Percentiles rank a stretch among this genome's conserved stretches.
Conservation (phyloP, 2,329 filamentous ascomycete species). For the Stachybotrys chlorohalonatus region DNA sequence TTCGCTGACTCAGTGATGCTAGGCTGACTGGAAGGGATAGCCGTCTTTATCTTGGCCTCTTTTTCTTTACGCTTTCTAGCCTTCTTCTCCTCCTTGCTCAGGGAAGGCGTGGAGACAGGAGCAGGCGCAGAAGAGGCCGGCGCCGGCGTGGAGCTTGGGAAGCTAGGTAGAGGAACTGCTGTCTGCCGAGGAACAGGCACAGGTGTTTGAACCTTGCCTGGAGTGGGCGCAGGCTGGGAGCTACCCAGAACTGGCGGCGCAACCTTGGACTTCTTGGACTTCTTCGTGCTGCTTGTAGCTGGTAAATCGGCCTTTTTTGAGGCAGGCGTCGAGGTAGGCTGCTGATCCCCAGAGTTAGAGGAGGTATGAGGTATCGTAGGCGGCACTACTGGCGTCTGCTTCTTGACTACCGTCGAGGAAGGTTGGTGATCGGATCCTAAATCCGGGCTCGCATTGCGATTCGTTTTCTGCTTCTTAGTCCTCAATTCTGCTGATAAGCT, state of each 20-base stretch:
- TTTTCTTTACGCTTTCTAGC: slow-evolving; percentile 20
- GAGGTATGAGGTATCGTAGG: slow-evolving; percentile 18
- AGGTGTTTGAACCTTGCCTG: slow-evolving; percentile 16
- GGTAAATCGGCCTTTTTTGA: slow-evolving; percentile 5
- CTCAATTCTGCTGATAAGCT: slow-evolving; percentile 27
- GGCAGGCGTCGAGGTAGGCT: slow-evolving; percentile 7
- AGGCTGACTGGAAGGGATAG: slow-evolving; percentile 5
- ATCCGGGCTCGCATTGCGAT: slow-evolving; percentile 21
- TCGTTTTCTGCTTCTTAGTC: slow-evolving; percentile 30
- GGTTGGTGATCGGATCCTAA: slow-evolving; percentile 17
- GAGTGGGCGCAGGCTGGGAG: slow-evolving; percentile 6
- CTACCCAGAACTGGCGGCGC: slow-evolving; percentile 8
- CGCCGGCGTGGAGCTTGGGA: slow-evolving; percentile 20
- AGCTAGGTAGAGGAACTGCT: slow-evolving; percentile 22
- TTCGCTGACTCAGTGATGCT: slow-evolving; percentile 11
- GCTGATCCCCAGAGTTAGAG: slow-evolving; percentile 7
- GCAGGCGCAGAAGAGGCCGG: slow-evolving; percentile 12
- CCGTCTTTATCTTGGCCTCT: slow-evolving; percentile 9
- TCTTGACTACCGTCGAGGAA: slow-evolving; percentile 15
- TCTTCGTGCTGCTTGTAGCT: slow-evolving; percentile 8
- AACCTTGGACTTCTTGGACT: slow-evolving; percentile 13
- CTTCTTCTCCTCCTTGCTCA: slow-evolving; percentile 17
- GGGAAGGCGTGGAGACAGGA: slow-evolving; percentile 9
- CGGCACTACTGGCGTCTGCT: slow-evolving; percentile 22
- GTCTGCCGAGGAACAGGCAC: slow-evolving; percentile 17